Evolutionary conservation across 2,329 filamentous ascomycete genomes (phyloP), one percentile per base, ranked within the genome.

Genomic region (Dryadomyces quercus-mongolicae): DNA sequence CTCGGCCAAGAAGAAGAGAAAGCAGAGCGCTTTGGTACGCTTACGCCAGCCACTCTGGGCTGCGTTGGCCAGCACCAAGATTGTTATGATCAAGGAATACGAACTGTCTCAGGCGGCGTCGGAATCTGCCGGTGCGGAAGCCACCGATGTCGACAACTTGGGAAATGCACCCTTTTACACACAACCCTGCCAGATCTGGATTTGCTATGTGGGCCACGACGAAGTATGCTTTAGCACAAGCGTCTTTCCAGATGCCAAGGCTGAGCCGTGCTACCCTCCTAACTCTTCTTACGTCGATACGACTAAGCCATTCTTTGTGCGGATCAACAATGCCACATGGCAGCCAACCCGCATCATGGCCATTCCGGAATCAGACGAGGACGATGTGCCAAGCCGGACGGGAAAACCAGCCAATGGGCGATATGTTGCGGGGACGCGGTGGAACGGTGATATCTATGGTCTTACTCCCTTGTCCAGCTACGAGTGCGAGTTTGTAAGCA

Each of bases 31-130:
- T 56, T 88, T 93, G 68, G 89, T 95, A 61, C 80, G 91, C 68
- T 88, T 89, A 67, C 84, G 89, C 65, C 91, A 96, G 71, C 91
- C 91, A 50, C 80, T 96, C 60, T 96, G 91, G 91, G 89, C 91
- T 59, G 91, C 91, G 49, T 80, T 96, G 62, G 91, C 91, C 52
- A 95, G 89, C 71, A 95, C 91, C 65, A 96, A 96, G 76, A 91
- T 96, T 66, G 92, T 93, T 62, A 89, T 95, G 71, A 84, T 94
- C 65, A 93, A 95, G 72, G 91, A 90, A 69, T 88, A 88, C 62
- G 86, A 90, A 70, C 80, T 94, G 66, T 92, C 87, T 60, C 83
- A 87, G 66, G 82, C 84, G 55, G 79, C 85, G 57, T 80, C 81
- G 54, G 86, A 90, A 69, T 85, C 83, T 51, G 81, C 80, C 36